Percentiles rank a stretch among this genome's conserved stretches.
phyloP scores from a whole-genome alignment of 2,329 filamentous ascomycete genomes.

The Alternaria metachromatica region DNA sequence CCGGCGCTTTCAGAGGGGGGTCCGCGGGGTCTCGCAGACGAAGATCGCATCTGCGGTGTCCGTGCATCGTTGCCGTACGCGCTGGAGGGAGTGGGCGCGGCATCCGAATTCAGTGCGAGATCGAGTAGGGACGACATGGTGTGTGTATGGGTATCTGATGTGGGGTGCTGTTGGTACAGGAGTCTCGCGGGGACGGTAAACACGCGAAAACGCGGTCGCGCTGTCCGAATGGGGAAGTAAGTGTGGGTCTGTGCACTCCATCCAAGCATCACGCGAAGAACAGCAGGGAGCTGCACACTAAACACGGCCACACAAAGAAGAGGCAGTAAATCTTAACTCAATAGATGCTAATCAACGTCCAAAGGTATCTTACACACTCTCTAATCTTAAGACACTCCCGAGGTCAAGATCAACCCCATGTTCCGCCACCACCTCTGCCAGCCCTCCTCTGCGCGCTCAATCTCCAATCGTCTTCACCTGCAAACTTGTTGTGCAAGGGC shows the following conservation, averaged over 20 bases:
- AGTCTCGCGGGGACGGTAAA: constrained; percentile 24
- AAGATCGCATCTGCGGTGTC: constrained; percentile 52
- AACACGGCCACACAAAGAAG: background rate
- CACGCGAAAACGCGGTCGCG: constrained; percentile 34
- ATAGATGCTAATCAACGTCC: background rate
- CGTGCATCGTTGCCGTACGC: constrained; percentile 45
- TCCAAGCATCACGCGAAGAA: background rate
- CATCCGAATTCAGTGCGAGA: constrained; percentile 57
- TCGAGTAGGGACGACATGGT: constrained; percentile 62
- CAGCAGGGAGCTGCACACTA: background rate
- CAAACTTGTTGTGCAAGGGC: constrained; percentile 92
- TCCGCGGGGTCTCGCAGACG: constrained; percentile 63
- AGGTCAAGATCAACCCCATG: constrained; percentile 72
- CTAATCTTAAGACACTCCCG: background rate
- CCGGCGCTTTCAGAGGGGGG: constrained; percentile 60
- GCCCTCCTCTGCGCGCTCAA: constrained; percentile 85
- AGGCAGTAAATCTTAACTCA: background rate
- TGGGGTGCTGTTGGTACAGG: constrained; percentile 12
- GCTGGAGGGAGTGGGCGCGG: constrained; percentile 48
- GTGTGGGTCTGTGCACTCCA: constrained; percentile 17
- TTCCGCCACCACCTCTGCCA: constrained; percentile 87
- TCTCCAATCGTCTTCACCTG: constrained; percentile 93
- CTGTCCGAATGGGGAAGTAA: constrained; percentile 24
- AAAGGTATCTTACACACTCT: background rate
- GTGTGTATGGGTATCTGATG: constrained; percentile 8